Evolutionary conservation across 2,329 filamentous ascomycete species (phyloP).

Genomic region (Hypoxylon rubiginosum): DNA sequence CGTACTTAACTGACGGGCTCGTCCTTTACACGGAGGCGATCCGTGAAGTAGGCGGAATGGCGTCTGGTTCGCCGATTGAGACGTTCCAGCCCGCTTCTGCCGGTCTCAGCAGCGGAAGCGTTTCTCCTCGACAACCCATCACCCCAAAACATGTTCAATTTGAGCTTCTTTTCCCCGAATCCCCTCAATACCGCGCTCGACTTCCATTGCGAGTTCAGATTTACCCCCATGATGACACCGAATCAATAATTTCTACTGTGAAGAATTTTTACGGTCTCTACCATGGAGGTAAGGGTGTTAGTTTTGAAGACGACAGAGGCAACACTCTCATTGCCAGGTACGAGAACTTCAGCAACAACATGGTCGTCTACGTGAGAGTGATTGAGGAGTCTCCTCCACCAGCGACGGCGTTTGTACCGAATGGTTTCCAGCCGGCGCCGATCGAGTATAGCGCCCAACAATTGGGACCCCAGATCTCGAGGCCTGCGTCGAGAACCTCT

Average conservation of each 20-base stretch:
- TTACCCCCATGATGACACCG: slow-evolving; percentile 94
- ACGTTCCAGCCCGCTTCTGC: slow-evolving; percentile 52
- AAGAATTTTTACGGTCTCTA: slow-evolving; percentile 99
- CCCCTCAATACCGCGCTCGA: slow-evolving; percentile 77
- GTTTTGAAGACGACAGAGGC: slow-evolving; percentile 91
- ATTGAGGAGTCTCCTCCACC: slow-evolving; percentile 70
- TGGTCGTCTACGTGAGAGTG: slow-evolving; percentile 92
- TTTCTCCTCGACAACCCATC: slow-evolving; percentile 62
- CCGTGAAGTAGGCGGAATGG: slow-evolving; percentile 56
- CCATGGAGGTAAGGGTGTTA: slow-evolving; percentile 85
- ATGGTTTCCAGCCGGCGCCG: slow-evolving; percentile 65
- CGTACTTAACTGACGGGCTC: slow-evolving; percentile 39
- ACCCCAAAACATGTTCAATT: slow-evolving; percentile 83
- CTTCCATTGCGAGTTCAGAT: slow-evolving; percentile 91
- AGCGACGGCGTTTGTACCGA: slow-evolving; percentile 64
- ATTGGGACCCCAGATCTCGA: slow-evolving; percentile 72
- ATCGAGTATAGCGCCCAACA: slow-evolving; percentile 63
- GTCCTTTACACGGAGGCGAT: slow-evolving; percentile 47
- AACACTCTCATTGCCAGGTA: slow-evolving; percentile 95
- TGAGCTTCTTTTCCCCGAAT: slow-evolving; percentile 78
- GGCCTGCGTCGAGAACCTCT: slow-evolving; percentile 78
- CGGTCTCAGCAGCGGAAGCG: slow-evolving; percentile 59
- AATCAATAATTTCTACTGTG: slow-evolving; percentile 97
- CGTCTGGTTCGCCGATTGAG: slow-evolving; percentile 62
- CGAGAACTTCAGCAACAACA: slow-evolving; percentile 93